Conservation (phyloP, 176 grass and related monocot genomes). For the Oryza glumipatula region DNA sequence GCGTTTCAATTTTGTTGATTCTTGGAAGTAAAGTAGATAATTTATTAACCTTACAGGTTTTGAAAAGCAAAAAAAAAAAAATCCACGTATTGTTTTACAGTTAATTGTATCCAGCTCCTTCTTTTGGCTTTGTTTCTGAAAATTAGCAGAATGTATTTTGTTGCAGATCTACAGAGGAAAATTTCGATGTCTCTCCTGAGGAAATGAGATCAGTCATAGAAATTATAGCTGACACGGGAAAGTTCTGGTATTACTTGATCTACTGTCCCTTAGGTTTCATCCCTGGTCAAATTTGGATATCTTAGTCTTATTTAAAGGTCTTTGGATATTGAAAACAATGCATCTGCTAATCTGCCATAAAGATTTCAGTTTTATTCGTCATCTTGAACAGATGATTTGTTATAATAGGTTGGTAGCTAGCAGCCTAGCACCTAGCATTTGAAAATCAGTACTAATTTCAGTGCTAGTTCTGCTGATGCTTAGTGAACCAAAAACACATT, state of each 20-base stretch:
- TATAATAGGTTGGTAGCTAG: slow-evolving; percentile 12
- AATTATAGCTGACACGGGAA: slow-evolving; percentile 80
- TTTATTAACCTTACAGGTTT: background rate
- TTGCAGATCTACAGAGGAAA: slow-evolving; percentile 52
- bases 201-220: slow-evolving; percentile 86
- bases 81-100: background rate
- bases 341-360: background rate
- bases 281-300: slow-evolving; percentile 18
- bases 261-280: slow-evolving; percentile 5
- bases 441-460: slow-evolving; percentile 1
- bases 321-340: background rate
- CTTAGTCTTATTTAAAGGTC: slow-evolving; percentile 5
- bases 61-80: background rate
- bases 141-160: slow-evolving; percentile 34
- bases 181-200: slow-evolving; percentile 55
- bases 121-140: slow-evolving; percentile 27
- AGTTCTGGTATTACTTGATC: slow-evolving; percentile 77
- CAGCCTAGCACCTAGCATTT: slow-evolving; percentile 30
- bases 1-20: slow-evolving; percentile 1
- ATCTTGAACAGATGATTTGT: background rate
- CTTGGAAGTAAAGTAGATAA: background rate
- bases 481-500: background rate
- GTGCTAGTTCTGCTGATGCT: background rate
- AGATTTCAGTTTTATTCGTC: slow-evolving; percentile 19
- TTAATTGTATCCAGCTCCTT: slow-evolving; percentile 4